Conservation (phyloP, 805 yeast genomes). For the Kazachstania africana region DNA sequence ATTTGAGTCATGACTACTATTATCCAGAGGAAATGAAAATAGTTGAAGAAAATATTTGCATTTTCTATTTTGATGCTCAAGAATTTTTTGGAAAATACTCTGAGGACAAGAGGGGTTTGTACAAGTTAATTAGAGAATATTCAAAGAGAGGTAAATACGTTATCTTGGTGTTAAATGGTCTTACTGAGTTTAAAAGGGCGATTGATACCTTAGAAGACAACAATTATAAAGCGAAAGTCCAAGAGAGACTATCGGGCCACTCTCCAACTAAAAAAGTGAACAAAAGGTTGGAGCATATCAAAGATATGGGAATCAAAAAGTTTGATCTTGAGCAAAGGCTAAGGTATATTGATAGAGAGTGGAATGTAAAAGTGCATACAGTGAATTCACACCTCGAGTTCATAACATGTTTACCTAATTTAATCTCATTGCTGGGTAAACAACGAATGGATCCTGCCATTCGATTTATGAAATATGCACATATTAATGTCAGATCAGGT, state of each 20-base stretch:
- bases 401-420: constrained; percentile 44
- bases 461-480: constrained; percentile 43
- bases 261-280: constrained; percentile 1
- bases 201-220: constrained; percentile 36
- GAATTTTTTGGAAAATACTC: constrained; percentile 31
- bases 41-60: constrained; percentile 33
- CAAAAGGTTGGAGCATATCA: constrained; percentile 9
- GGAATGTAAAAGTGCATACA: constrained; percentile 37
- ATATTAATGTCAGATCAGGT: constrained; percentile 48
- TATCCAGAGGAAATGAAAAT: constrained; percentile 37
- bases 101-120: constrained; percentile 16
- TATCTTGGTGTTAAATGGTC: constrained; percentile 38
- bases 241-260: constrained; percentile 17
- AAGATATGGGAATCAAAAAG: constrained; percentile 8
- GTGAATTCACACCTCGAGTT: constrained; percentile 31
- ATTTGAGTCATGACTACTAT: constrained; percentile 37
- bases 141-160: constrained; percentile 22
- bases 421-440: constrained; percentile 43
- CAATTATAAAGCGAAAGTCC: constrained; percentile 30
- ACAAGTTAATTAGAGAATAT: constrained; percentile 15
- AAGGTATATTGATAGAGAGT: constrained; percentile 34
- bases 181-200: constrained; percentile 34
- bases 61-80: constrained; percentile 36
- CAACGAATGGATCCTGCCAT: constrained; percentile 44
- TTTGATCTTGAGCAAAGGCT: constrained; percentile 32